Percentiles rank a stretch among this genome's conserved stretches.
These are phyloP conservation scores for Cochlearia excelsa DNA, from an alignment of 345 rosid species.

Conservation along the genomic window DNA sequence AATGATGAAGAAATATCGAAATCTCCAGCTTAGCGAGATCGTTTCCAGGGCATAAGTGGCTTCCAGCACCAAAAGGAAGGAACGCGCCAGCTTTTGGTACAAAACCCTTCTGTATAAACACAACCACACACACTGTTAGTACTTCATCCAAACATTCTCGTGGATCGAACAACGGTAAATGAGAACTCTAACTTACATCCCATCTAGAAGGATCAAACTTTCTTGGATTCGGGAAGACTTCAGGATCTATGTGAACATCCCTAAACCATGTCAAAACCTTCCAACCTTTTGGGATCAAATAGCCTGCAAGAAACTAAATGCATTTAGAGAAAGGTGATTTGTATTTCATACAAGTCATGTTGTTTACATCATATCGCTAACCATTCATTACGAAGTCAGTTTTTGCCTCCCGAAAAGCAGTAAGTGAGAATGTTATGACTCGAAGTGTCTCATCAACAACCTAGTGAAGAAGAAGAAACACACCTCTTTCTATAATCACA, in stretches of 20 bases:
- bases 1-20: conserved; percentile 47
- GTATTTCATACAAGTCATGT: background rate
- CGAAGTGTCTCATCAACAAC: conserved; percentile 60
- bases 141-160: background rate
- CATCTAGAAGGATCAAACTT: conserved; percentile 49
- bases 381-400: conserved; percentile 44
- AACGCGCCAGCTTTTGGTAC: conserved; percentile 45
- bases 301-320: conserved; percentile 32
- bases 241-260: conserved; percentile 45
- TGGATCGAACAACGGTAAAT: background rate
- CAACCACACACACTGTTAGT: background rate
- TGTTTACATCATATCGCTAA: conserved; percentile 16
- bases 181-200: conserved; percentile 37
- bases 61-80: conserved; percentile 55
- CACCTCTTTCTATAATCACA: background rate
- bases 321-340: background rate
- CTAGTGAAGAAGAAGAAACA: conserved; percentile 27
- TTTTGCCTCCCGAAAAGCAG: conserved; percentile 49
- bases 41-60: conserved; percentile 49
- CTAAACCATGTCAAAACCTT: conserved; percentile 51
- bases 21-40: conserved; percentile 55
- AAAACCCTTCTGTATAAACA: conserved; percentile 25
- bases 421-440: conserved; percentile 43
- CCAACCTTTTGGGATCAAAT: conserved; percentile 57
- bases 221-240: conserved; percentile 39